Evolutionary conservation across 163 green algal genomes (phyloP).

Genomic region (Trebouxiophyceae sp.): DNA sequence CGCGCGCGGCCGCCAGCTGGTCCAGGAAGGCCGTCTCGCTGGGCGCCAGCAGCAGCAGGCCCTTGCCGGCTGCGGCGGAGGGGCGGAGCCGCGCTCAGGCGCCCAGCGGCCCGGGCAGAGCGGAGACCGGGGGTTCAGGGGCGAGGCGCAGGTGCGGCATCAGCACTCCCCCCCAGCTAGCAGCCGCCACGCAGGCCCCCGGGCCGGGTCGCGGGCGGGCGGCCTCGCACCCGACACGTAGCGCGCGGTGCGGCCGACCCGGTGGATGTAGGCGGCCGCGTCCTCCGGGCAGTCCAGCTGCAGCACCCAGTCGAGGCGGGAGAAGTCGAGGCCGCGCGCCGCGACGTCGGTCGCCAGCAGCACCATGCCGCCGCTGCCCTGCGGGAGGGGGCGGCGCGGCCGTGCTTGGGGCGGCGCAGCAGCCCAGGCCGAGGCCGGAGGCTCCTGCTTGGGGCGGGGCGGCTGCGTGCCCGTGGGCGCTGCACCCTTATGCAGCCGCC

Average conservation of each 20-base stretch:
- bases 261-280: conserved; percentile 91
- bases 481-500: too few relatives aligned
- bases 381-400: too few relatives aligned
- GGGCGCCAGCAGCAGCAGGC: conserved; percentile 77
- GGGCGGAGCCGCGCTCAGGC: not conserved
- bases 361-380: conserved; percentile 52
- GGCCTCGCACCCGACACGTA: conserved; percentile 22
- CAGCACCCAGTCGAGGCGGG: conserved; percentile 94
- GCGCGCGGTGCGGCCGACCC: conserved; percentile 85
- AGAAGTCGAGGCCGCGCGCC: conserved; percentile 93
- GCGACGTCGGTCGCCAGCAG: conserved; percentile 97
- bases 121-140: not conserved
- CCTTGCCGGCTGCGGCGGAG: conserved; percentile 42
- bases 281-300: conserved; percentile 96
- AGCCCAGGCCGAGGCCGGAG: too few relatives aligned
- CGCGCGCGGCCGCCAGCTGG: conserved; percentile 50
- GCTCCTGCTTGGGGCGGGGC: too few relatives aligned
- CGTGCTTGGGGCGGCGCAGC: too few relatives aligned
- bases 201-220: too few relatives aligned
- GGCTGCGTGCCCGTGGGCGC: too few relatives aligned
- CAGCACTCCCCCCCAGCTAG: not conserved
- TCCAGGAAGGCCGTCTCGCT: conserved; percentile 63
- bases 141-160: not conserved
- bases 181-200: too few relatives aligned
- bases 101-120: not conserved